A percentile compares a stretch with the other conserved stretches of the same genome.
Conservation (phyloP, 2,329 filamentous ascomycete species). For the Colletotrichum tofieldiae region DNA sequence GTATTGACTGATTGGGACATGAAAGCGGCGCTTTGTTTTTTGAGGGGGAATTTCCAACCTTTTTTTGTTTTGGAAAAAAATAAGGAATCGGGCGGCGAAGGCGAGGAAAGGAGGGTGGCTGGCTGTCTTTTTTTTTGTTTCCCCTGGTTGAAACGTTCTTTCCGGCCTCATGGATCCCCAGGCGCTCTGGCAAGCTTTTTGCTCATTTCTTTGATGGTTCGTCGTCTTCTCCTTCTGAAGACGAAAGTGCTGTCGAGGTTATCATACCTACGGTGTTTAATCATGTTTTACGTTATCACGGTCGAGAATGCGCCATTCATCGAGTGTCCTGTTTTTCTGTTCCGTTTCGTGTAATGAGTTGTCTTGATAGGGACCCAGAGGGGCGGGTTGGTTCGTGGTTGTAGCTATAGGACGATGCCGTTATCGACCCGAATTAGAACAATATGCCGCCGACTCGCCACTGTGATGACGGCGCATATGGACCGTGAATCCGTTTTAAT, state of each 20-base stretch:
- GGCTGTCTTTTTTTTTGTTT: background rate
- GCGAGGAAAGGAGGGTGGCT: background rate
- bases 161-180: background rate
- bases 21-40: conserved; percentile 9
- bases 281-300: background rate
- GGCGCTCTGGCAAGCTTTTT: conserved; percentile 1
- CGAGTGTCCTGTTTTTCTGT: background rate
- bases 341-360: background rate
- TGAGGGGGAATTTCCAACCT: background rate
- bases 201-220: background rate
- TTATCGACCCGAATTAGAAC: background rate
- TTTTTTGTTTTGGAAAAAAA: background rate
- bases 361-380: background rate
- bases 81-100: background rate
- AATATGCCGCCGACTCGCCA: background rate
- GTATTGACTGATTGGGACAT: conserved; percentile 10
- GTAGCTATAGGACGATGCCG: background rate
- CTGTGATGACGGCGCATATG: background rate
- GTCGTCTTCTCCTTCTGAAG: background rate
- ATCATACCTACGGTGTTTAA: background rate
- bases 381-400: background rate
- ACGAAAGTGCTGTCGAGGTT: background rate
- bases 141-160: background rate
- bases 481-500: too few species aligned
- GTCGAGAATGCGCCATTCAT: background rate